phyloP scores from a whole-genome alignment of 768 basidiomycete species.

The Boletales sp. region DNA sequence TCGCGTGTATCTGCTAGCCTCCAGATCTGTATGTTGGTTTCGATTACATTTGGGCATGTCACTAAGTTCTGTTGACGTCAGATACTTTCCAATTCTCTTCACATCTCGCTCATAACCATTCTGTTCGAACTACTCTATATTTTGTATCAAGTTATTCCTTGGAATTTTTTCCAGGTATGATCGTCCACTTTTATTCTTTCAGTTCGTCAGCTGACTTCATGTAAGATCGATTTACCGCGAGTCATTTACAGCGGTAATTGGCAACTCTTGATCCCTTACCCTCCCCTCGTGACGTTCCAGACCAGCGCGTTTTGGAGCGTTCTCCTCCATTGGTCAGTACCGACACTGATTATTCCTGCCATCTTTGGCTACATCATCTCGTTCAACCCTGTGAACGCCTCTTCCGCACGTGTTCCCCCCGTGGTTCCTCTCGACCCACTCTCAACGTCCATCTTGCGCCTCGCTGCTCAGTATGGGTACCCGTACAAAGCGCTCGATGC shows the following conservation, averaged over 20 bases:
- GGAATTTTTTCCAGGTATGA: constrained; percentile 43
- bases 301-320: constrained; percentile 49
- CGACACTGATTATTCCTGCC: constrained; percentile 56
- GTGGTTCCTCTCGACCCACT: constrained; percentile 51
- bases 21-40: constrained; percentile 25
- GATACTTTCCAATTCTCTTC: constrained; percentile 65
- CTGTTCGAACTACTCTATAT: constrained; percentile 54
- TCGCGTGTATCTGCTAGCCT: constrained; percentile 17
- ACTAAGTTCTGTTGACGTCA: constrained; percentile 14
- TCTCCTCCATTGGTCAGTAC: constrained; percentile 60
- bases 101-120: constrained; percentile 56
- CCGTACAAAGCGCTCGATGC: constrained; percentile 36
- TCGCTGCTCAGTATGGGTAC: constrained; percentile 60
- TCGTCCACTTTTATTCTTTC: not conserved
- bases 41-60: not conserved
- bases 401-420: constrained; percentile 20
- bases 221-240: constrained; percentile 17
- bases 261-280: constrained; percentile 40
- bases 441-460: constrained; percentile 59
- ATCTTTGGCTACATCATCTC: constrained; percentile 58
- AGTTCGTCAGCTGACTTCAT: constrained; percentile 2
- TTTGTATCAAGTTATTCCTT: constrained; percentile 50
- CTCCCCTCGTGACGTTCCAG: constrained; percentile 44
- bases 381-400: constrained; percentile 46
- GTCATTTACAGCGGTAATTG: constrained; percentile 3